phyloP scores from a whole-genome alignment of 73 alveolate genomes.

The Paramecium caudatum region DNA sequence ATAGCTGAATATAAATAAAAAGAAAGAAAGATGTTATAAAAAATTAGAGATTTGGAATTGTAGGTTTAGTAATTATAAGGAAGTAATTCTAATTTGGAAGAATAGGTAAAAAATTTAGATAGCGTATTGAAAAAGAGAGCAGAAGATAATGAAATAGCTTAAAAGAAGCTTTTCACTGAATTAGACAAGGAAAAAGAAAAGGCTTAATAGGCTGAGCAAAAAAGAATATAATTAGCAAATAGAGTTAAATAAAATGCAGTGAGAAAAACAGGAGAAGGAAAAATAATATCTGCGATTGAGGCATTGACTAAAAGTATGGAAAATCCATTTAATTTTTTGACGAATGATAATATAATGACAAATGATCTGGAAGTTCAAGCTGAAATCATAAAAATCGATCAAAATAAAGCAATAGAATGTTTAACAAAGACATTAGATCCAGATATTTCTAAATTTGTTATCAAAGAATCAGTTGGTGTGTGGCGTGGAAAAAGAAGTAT shows the following conservation, averaged over 20 bases:
- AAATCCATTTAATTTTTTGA: conserved; percentile 17
- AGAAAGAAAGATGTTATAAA: background rate
- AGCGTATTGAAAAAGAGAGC: background rate
- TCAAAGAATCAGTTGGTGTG: background rate
- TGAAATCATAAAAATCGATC: background rate
- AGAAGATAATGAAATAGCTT: too few relatives aligned
- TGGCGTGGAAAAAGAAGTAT: background rate
- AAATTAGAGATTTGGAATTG: background rate
- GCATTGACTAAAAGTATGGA: background rate
- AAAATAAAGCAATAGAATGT: conserved; percentile 21
- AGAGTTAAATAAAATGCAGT: conserved; percentile 30
- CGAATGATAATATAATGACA: conserved; percentile 33
- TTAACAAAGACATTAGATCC: background rate
- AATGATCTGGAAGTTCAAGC: background rate
- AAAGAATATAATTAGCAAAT: background rate
- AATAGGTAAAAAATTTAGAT: background rate
- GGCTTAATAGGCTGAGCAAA: background rate
- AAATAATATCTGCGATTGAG: background rate
- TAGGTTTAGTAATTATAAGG: background rate
- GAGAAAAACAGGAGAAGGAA: conserved; percentile 38
- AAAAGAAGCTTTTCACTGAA: background rate
- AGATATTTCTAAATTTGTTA: background rate
- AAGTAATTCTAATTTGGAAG: background rate
- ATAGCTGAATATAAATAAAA: background rate
- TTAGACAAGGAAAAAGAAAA: conserved; percentile 8